A percentile compares a stretch with the other conserved stretches of the same genome.
These are phyloP conservation scores for Rhynchosporium graminicola DNA, from an alignment of 2,329 filamentous ascomycete genomes.

Conservation along the genomic window DNA sequence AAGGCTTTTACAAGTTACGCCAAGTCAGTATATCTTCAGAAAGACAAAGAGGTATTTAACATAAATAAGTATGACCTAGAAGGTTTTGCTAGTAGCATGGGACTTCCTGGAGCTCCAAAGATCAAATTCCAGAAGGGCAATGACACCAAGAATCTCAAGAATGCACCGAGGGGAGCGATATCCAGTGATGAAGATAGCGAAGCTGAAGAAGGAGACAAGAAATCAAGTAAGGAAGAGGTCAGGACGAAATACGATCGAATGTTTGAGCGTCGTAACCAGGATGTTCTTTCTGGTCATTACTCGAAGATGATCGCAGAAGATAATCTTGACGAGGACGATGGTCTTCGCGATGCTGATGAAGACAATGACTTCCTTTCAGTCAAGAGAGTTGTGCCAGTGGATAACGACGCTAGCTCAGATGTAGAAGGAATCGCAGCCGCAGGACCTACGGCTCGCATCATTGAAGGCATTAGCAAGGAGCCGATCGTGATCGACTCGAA, in stretches of 20 bases:
- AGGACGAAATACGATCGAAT: constrained; percentile 96
- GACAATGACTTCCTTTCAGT: constrained; percentile 86
- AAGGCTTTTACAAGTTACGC: constrained; percentile 94
- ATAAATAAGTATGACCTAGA: constrained; percentile 82
- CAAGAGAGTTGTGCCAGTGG: constrained; percentile 80
- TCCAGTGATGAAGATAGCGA: constrained; percentile 63
- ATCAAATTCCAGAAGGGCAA: constrained; percentile 94
- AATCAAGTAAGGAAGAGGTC: constrained; percentile 67
- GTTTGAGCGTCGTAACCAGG: constrained; percentile 96
- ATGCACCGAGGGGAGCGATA: constrained; percentile 70
- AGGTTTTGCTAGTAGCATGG: constrained; percentile 80
- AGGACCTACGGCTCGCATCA: constrained; percentile 54
- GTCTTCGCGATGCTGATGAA: constrained; percentile 55
- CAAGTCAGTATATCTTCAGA: constrained; percentile 82
- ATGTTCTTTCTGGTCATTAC: constrained; percentile 93
- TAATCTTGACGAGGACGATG: constrained; percentile 46
- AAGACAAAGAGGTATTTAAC: constrained; percentile 89
- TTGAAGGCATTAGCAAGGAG: constrained; percentile 67
- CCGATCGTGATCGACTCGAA: constrained; percentile 89
- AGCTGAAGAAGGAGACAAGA: constrained; percentile 53
- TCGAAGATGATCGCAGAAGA: constrained; percentile 75
- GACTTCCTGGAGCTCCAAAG: constrained; percentile 85
- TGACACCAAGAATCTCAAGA: constrained; percentile 84
- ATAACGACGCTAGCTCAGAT: constrained; percentile 50
- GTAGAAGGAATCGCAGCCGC: constrained; percentile 46